Base-by-base conservation (phyloP, 1,139 yeast genomes). In the Wickerhamomyces sp. region DNA sequence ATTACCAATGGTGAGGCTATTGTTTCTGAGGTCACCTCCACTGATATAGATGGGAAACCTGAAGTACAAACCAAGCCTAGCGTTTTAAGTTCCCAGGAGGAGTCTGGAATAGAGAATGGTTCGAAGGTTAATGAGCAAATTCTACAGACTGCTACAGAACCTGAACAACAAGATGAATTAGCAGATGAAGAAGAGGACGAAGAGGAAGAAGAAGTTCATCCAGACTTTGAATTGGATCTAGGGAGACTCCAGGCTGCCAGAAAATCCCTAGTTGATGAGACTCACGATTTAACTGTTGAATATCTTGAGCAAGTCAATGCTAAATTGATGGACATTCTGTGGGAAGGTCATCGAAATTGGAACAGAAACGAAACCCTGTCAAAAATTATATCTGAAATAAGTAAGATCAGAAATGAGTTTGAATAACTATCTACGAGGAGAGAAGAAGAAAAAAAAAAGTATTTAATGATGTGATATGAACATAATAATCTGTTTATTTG, bases 281-380 rank as follows among this genome's bases (percentile, higher is more conserved):
- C 95, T 0, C 70, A 67, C 13, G 71, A 70, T 23, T 73, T 71
- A 51, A 76, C 80, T 4, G 72, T 93, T n/a, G 95, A 87, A 47
- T 71, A 75, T 49, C 69, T 93, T 36, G 97, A 93, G 64, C 78
- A 78, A 41, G 65, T 84, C 13, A 84, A 84, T 70, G 82, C 98
- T 6, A 72, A 75, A 40, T 63, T 90, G 41, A 79, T 87, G 70
- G 93, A 86, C 43, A 71, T 82, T 13, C 73, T 87, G 4, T 93
- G 97, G 96, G 66, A 70, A 10, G 78, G 79, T 52, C 73, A 95
- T 45, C 65, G 71, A 42, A 63, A 67, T 7, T 83, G 95, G 88
- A 79, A 90, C 59, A 82, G 90, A 55, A 67, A 75, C 13, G 54
- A 46, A 13, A 62, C 73, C 3, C 44, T 72, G 38, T 40, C 47